Evolutionary conservation across 1,284 basidiomycete species (phyloP).

Genomic region (Puccinia polysora): DNA sequence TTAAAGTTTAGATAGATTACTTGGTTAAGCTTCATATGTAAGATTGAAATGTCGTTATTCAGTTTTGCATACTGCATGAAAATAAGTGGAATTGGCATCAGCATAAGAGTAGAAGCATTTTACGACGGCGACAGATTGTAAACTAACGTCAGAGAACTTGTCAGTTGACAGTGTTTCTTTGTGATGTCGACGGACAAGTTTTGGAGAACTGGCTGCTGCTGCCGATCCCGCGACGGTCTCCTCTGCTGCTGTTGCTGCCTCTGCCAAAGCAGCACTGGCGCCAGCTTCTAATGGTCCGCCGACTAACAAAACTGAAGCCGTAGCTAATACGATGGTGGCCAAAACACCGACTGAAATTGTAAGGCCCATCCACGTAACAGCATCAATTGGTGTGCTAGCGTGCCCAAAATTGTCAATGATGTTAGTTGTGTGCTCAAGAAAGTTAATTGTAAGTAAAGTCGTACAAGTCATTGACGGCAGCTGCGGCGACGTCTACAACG

Average conservation of each 20-base stretch:
- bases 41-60: constrained; percentile 14
- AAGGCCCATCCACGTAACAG: constrained; percentile 9
- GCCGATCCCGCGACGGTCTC: background rate
- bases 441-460: too few species aligned
- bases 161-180: constrained; percentile 12
- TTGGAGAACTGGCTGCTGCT: background rate
- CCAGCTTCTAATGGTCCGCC: background rate
- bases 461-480: constrained; percentile 31
- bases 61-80: constrained; percentile 19
- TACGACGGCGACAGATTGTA: background rate
- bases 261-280: too few species aligned
- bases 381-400: constrained; percentile 16
- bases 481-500: constrained; percentile 6
- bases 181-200: constrained; percentile 10
- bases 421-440: too few species aligned
- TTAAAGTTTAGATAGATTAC: constrained; percentile 2
- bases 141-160: background rate
- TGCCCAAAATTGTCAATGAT: too few species aligned
- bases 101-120: background rate
- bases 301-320: background rate
- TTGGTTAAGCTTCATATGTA: constrained; percentile 9
- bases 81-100: background rate
- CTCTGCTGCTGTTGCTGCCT: constrained; percentile 3
- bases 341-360: constrained; percentile 7
- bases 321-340: background rate